Percentiles rank a stretch among this genome's conserved stretches.
Evolutionary conservation across 1,284 basidiomycete species (phyloP).

Genomic region (Nidula niveotomentosa): DNA sequence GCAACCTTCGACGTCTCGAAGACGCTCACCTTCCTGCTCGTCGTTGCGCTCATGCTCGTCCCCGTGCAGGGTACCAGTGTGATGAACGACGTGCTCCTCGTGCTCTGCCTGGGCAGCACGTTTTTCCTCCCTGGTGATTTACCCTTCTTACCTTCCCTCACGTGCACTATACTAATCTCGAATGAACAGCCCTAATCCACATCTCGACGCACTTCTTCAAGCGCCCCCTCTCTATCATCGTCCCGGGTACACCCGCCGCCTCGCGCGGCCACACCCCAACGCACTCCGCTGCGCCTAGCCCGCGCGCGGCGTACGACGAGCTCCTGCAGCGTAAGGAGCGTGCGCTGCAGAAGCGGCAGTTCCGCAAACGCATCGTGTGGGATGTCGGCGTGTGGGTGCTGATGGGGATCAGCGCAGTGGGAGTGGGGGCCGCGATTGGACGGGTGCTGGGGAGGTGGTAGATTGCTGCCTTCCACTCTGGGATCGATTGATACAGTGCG

Average conservation of each 20-base stretch:
- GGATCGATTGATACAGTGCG: too few species aligned
- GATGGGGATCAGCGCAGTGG: constrained; percentile 22
- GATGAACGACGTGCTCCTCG: constrained; percentile 47
- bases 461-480: too few species aligned
- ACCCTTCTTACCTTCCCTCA: neutral
- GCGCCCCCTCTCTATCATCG: constrained; percentile 65
- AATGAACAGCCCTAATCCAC: constrained; percentile 52
- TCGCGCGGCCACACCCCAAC: constrained; percentile 16
- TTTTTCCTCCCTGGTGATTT: constrained; percentile 59
- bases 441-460: neutral
- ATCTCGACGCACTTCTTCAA: constrained; percentile 69
- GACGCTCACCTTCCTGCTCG: constrained; percentile 33
- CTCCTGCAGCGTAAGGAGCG: constrained; percentile 76
- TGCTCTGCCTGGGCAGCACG: constrained; percentile 49
- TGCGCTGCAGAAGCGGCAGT: constrained; percentile 63
- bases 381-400: constrained; percentile 71
- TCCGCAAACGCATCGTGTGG: constrained; percentile 65
- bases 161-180: neutral
- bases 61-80: constrained; percentile 31
- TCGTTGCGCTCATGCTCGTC: constrained; percentile 43
- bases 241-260: constrained; percentile 22
- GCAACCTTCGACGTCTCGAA: constrained; percentile 50
- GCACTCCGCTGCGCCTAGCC: constrained; percentile 11
- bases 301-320: constrained; percentile 43
- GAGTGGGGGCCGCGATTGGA: neutral